Conservation (phyloP, 202 grass and related monocot species). For the Musa balbisiana region DNA sequence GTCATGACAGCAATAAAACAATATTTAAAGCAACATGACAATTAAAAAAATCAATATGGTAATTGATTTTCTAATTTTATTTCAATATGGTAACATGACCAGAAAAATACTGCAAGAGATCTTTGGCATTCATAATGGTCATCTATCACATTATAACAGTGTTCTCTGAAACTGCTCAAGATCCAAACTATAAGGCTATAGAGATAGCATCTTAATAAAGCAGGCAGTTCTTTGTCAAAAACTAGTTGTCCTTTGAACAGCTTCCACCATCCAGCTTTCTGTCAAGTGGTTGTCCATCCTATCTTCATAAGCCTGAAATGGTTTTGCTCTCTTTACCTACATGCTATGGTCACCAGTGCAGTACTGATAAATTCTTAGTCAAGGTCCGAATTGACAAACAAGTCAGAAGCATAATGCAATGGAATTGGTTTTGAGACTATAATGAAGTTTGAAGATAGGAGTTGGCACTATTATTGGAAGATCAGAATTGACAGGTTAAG, state of each 20-base stretch:
- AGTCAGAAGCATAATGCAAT: no score
- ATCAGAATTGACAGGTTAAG: no score
- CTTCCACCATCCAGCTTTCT: not conserved
- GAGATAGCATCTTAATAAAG: not conserved
- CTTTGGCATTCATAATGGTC: not conserved
- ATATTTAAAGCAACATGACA: not conserved
- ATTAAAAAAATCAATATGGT: not conserved
- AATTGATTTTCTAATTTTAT: not conserved
- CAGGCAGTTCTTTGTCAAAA: not conserved
- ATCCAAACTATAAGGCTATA: not conserved
- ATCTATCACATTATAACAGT: not conserved
- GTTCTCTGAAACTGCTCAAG: not conserved
- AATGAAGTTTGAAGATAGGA: no score
- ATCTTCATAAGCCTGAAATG: no score
- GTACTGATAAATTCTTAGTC: no score
- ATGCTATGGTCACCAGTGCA: no score
- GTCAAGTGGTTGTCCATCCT: no score
- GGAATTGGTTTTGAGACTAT: no score
- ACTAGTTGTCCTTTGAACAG: not conserved
- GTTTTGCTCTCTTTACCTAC: no score
- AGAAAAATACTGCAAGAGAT: not conserved
- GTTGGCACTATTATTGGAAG: no score
- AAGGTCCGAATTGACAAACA: no score
- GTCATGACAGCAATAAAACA: slow-evolving; percentile 3
- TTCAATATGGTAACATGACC: not conserved